Conservation (phyloP, 2,329 filamentous ascomycete species). For the Phaeoacremonium minimum region DNA sequence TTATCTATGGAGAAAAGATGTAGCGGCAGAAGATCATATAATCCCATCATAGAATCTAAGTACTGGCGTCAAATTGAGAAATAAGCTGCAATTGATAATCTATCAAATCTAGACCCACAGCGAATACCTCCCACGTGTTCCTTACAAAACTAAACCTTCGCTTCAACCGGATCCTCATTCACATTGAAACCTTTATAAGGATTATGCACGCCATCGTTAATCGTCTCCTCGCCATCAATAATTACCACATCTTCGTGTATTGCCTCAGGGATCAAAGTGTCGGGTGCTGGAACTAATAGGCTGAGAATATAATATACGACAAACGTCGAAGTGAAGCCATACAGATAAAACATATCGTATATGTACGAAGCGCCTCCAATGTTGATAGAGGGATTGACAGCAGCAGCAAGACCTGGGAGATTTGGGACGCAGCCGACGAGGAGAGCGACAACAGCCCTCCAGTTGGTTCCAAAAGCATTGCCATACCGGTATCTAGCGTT, state of each 20-base stretch:
- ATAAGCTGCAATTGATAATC: too few relatives aligned
- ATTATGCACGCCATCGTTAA: too few relatives aligned
- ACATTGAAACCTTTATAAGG: too few relatives aligned
- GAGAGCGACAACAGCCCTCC: conserved; percentile 4
- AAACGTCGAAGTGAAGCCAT: conserved; percentile 28
- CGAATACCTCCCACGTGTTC: too few relatives aligned
- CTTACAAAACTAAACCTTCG: too few relatives aligned
- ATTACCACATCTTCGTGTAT: conserved; percentile 22
- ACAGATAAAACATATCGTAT: conserved; percentile 29
- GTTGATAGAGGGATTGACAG: conserved; percentile 13
- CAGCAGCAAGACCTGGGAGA: conserved; percentile 8
- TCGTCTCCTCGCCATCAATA: too few relatives aligned
- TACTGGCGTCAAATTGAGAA: too few relatives aligned
- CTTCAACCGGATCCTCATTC: too few relatives aligned
- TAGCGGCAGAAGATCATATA: conserved; percentile 15
- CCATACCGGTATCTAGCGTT: conserved; percentile 6
- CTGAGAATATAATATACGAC: conserved; percentile 21
- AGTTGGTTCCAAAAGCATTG: conserved; percentile 5
- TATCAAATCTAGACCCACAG: too few relatives aligned
- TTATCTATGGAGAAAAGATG: conserved; percentile 33
- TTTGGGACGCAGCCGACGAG: conserved; percentile 1
- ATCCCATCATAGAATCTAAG: too few relatives aligned
- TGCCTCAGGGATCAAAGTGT: conserved; percentile 20
- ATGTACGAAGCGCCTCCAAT: conserved; percentile 24
- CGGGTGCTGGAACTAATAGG: conserved; percentile 22